Evolutionary conservation across 768 basidiomycete species (phyloP).

Genomic region (Inosperma sp.): DNA sequence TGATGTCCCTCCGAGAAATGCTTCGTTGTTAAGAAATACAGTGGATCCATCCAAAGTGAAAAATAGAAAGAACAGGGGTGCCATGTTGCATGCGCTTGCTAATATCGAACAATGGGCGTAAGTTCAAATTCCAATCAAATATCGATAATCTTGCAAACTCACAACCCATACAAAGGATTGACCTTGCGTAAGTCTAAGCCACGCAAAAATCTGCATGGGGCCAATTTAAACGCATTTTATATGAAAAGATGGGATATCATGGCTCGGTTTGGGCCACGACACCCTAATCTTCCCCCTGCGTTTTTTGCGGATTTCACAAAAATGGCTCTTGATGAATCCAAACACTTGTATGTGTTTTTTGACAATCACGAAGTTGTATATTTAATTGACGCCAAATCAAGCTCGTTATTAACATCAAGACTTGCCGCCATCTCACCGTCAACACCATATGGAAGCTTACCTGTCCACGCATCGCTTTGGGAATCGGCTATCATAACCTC

Average conservation of each 20-base stretch:
- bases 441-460: conserved; percentile 67
- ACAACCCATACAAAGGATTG: conserved; percentile 43
- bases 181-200: conserved; percentile 64
- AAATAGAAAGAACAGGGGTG: conserved; percentile 58
- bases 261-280: conserved; percentile 62
- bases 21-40: conserved; percentile 42
- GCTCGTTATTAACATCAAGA: conserved; percentile 56
- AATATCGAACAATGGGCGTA: conserved; percentile 89
- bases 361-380: not conserved
- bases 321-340: conserved; percentile 83
- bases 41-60: conserved; percentile 58
- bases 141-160: not conserved
- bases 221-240: not conserved
- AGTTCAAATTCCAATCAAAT: conserved; percentile 30
- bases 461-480: conserved; percentile 78
- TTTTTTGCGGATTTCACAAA: conserved; percentile 82
- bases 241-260: conserved; percentile 73
- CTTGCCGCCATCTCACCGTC: conserved; percentile 56
- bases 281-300: conserved; percentile 59
- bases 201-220: not conserved
- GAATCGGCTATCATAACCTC: conserved; percentile 68
- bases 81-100: conserved; percentile 78
- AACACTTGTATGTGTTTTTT: conserved; percentile 53
- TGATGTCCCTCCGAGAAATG: conserved; percentile 60
- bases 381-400: conserved; percentile 15